Base-by-base conservation (phyloP, 2,329 filamentous ascomycete genomes). In the Exophiala dermatitidis region DNA sequence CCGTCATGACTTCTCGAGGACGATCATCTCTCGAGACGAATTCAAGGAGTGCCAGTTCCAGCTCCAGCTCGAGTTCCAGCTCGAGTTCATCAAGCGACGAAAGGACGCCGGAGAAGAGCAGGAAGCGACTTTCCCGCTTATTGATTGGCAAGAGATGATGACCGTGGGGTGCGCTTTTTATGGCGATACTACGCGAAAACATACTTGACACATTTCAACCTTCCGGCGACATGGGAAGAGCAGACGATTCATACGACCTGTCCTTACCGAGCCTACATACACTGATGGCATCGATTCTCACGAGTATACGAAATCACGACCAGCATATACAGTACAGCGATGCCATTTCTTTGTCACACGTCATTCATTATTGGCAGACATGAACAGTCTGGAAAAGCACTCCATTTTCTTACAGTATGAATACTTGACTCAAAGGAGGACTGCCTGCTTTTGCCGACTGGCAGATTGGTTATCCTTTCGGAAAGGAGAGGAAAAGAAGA, bases 1-100 rank as follows among this genome's bases (percentile, higher is more conserved):
- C 68, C 46, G 67, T 70, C 48, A 67, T 59, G 31, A 43, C 55
- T 36, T 32, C 46, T 41, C 60, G 61, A 32, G 45, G 46, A 45
- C 69, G 44, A 62, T 66, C 55, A 58, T 66, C 62, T 61, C 64
- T 56, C 62, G 69, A 48, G 63, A 65, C 19, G 64, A 68, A 53
- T 68, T 69, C 38, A 67, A 68, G 9, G 66, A 71, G 36, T 61
- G 49, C 57, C 28, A 19, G 19, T 19, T 19, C 19, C 19, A 19
- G 19, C 19, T 19, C 19, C 19, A 19, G 19, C 19, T 19, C 19
- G 19, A 19, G 19, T 19, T 19, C 19, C 19, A 19, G 19, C 19
- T 19, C 19, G 19, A 67, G 52, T 68, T 71, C 68, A 26, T 57
- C 52, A 12, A 59, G 53, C n/a, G 29, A 41, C 28, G 59, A 56